Base-by-base conservation (phyloP, 805 yeast species). In the Yamadazyma nakazawae region DNA sequence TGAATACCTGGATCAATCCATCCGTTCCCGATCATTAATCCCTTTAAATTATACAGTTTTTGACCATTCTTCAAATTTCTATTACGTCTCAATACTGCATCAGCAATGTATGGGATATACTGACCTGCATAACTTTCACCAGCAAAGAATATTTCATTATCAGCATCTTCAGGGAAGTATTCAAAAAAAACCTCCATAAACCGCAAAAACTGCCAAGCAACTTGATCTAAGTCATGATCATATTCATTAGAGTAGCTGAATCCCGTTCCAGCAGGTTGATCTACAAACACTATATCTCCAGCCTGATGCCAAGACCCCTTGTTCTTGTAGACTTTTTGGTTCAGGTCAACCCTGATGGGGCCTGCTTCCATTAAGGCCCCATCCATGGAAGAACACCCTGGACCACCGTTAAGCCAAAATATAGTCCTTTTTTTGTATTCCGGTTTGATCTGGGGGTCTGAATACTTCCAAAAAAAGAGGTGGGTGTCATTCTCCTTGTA, bases 41-140 rank as follows among this genome's bases (percentile, higher is more conserved):
- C 94, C 50, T 78, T 72, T 47, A 91, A 62, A 46, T 82, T 71
- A 16, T 67, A 67, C 53, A 40, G 59, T 37, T 34, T 59, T 28
- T 53, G 48, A 5, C 47, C 48, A 6, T 53, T 54, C 14, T 46
- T 32, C 18, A 37, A n/a, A 5, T 41, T 42, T 10, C 57, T 54
- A 57, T 83, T 79, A 34, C 77, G 67, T 2, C 73, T 67, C 40
- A 80, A 55, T 5, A 92, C 72, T 1, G 79, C 81, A 34, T 78
- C 70, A 0, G 92, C 95, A 49, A 91, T 79, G 63, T 85, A 88
- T 0, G 99, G 98, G 45, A 94, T 86, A 61, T 89, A 94, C 62
- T 94, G 97, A 17, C 99, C 99, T 1, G 98, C 98, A 67, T 85
- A 94, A 54, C 96, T 87, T 69, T 94, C 99, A 26, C 99, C 99